Base-by-base conservation (phyloP, 2,329 filamentous ascomycete species). In the Pseudogymnoascus sp. region DNA sequence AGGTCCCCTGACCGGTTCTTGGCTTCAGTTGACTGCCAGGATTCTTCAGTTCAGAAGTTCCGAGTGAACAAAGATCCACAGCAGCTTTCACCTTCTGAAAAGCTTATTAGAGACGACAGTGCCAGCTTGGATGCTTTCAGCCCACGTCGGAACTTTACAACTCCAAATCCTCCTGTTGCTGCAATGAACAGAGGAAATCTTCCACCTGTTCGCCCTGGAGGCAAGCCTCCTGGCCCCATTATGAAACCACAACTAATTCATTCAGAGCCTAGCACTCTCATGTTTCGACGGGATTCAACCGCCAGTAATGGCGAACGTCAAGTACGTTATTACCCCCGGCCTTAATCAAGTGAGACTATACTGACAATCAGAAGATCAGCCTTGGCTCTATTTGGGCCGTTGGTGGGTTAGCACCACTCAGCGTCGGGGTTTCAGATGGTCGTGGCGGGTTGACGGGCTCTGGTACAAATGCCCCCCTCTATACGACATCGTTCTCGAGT, bases 361-460 rank as follows among this genome's bases (percentile, higher is more conserved):
- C 28, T 62, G 6, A 62, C 25, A 45, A 48, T 21, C 4, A 81
- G 64, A 80, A 87, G 72, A 78, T 85, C 66, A 93, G 89, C 73
- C 77, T 81, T 66, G 88, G 89, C 2, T 83, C 87, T 8, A 81
- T 93, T 16, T 96, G 90, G 91, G 84, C 86, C 16, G 86, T 95
- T 10, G 90, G 90, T 25, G 89, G 90, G n/a, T 73, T 84, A 8
- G 83, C 84, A 61, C 83, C 85, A n/a, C 77, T 79, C 6, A 78
- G 78, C 25, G 77, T 80, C 14, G 82, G 82, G 11, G 78, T 88
- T 19, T 78, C 87, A 57, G 81, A 88, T 74, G 89, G 88, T 1
- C 81, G 82, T 65, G 87, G 87, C 25, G 83, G 83, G 25, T 76
- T 87, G 61, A 72, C 90, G n/a, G 84, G 83, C 62, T 90, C 86